Base-by-base conservation (phyloP, 768 basidiomycete genomes). In the Rhodosporidiobolus sp. region DNA sequence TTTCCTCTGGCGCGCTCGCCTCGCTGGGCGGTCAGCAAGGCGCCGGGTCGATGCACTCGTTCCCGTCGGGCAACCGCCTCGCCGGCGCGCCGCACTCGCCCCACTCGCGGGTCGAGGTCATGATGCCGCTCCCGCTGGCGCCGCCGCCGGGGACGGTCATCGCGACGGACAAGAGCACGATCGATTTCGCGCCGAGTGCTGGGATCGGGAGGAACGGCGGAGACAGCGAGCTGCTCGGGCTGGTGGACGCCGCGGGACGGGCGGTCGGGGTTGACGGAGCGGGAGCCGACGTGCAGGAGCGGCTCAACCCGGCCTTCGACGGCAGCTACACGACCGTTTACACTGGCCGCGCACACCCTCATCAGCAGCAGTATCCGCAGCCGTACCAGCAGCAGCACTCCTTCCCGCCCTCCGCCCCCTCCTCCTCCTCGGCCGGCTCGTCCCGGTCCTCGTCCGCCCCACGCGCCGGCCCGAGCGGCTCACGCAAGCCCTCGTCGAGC, bases 51-150 rank as follows among this genome's bases (percentile, higher is more conserved):
- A 43, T 43, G 22, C 65, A 52, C 48, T 30, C 32, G 28, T 38
- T 67, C 48, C 63, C 69, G 20, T 70, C 69, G 3, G 68, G 62
- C 60, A 72, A 66, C 52, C 72, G 82, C 34, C 77, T 87, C 34
- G 84, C 86, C 26, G 88, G 88, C 46, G 80, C 84, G 2, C 89
- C 89, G 30, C 89, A 91, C 78, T 83, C 83, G 10, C 86, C 85
- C 0, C 84, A 86, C 68, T 88, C 84, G 78, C 84, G 84, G 65
- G 81, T 90, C 64, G 86, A 90, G 76, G 87, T 91, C 63, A 81
- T 91, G 24, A 82, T 90, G 7, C 90, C 90, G 0, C 80, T 85
- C 1, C 90, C 89, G 3, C 84, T 91, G 26, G 86, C 85, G 2
- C 82, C 85, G 19, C 79, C 79, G 52, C 79, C 84, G n/a, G 76